These are phyloP conservation scores for Aspergillus pseudonomiae DNA, from an alignment of 2,329 filamentous ascomycete genomes.

Conservation along the genomic window DNA sequence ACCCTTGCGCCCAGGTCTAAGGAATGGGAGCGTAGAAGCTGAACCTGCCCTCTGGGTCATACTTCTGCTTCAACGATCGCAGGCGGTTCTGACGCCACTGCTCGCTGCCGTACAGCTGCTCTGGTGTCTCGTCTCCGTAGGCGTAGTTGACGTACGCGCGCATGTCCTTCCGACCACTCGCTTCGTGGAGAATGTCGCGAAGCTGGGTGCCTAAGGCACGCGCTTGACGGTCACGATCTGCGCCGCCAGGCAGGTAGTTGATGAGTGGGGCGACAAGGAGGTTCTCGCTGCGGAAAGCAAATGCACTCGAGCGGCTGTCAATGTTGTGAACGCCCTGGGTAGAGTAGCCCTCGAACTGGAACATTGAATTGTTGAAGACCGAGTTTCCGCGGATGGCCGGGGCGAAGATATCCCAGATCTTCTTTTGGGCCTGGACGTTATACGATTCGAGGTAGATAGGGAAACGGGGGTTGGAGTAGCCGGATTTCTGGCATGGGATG, in stretches of 20 bases:
- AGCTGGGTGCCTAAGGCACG: slow-evolving; percentile 32
- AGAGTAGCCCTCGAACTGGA: slow-evolving; percentile 62
- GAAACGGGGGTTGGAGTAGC: slow-evolving; percentile 47
- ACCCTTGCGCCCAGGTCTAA: slow-evolving; percentile 2
- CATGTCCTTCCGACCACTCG: slow-evolving; percentile 24
- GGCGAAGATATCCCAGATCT: slow-evolving; percentile 44
- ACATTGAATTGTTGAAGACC: slow-evolving; percentile 46
- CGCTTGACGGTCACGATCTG: slow-evolving; percentile 28
- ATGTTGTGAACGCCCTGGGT: slow-evolving; percentile 48
- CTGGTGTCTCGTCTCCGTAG: slow-evolving; percentile 27
- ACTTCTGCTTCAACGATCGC: slow-evolving; percentile 35
- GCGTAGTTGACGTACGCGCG: slow-evolving; percentile 38
- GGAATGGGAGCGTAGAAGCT: slow-evolving; percentile 33
- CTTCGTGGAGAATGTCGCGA: slow-evolving; percentile 31
- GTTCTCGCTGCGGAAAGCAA: slow-evolving; percentile 50
- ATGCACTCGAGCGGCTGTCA: slow-evolving; percentile 45
- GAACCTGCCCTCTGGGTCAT: slow-evolving; percentile 37
- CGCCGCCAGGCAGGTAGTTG: slow-evolving; percentile 29
- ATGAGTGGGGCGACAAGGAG: slow-evolving; percentile 43
- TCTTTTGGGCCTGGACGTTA: slow-evolving; percentile 40
- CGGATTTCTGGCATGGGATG: slow-evolving; percentile 47
- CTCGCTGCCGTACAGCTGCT: slow-evolving; percentile 35
- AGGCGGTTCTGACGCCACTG: slow-evolving; percentile 37
- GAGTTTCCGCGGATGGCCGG: slow-evolving; percentile 34
- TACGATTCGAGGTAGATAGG: slow-evolving; percentile 49